Evolutionary conservation across 164 flowering plant genomes (phyloP), one percentile per base, ranked within the genome.

Genomic region (Stephania cephalantha): DNA sequence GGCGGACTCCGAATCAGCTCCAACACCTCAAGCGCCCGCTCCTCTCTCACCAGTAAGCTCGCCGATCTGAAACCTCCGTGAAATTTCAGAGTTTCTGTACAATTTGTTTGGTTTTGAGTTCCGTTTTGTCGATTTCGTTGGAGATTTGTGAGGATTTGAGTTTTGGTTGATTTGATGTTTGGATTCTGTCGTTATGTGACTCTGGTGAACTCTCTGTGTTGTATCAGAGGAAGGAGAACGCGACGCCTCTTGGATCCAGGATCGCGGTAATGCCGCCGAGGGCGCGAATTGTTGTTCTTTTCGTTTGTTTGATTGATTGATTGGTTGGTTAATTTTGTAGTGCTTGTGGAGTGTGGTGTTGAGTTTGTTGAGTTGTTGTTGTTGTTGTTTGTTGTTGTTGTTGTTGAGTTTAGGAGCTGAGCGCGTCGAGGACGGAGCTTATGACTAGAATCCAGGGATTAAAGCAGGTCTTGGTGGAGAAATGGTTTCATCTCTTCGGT

Each of bases 351-450:
- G 25, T 25, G 25, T 25, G 25, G 5, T 10, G 17, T 68, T 3
- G 46, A 68, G 13, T 7, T 68, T 13, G 42, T 68, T 68, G 71
- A 48, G 12, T 48, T 48, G 53, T 48, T 72, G 35, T 3, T 4
- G 20, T n/a, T n/a, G n/a, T n/a, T n/a, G n/a, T n/a, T n/a, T n/a
- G n/a, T n/a, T n/a, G n/a, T n/a, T n/a, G n/a, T n/a, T 50, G n/a
- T 55, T 72, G 35, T 3, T 4, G 20, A 50, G 52, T 71, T 46
- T 46, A 72, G 74, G 74, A 90, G 82, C 76, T 91, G 77, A 88
- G 76, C 79, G 95, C 91, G 76, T 89, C 98, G 4, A 86, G 95
- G 77, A 74, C 88, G 2, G 95, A 91, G 83, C 80, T 94, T 42
- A 85, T 94, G 58, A 85, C 74, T 65, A 86, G 91, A 79, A 89